A percentile compares a stretch with the other conserved stretches of the same genome.
Conservation (phyloP, 2,329 filamentous ascomycete species). For the Epichloe hybrida region DNA sequence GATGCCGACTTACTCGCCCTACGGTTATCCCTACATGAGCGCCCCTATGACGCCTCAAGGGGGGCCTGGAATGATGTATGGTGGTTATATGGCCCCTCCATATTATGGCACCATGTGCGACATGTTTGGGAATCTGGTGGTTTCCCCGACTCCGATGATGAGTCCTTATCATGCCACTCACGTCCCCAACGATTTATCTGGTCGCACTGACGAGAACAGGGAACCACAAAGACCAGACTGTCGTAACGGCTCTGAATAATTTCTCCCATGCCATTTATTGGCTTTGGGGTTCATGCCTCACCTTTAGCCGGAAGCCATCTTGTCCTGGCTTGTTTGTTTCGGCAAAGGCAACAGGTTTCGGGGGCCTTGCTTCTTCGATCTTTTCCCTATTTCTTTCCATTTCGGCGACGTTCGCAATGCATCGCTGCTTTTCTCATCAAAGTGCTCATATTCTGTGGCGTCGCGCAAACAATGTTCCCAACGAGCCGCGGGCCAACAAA, state of each 20-base stretch:
- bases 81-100: slow-evolving; percentile 10
- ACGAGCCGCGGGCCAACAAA: background rate
- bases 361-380: background rate
- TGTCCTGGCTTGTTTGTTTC: background rate
- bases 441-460: background rate
- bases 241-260: background rate
- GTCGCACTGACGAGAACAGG: background rate
- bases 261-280: background rate
- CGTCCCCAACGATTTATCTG: background rate
- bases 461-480: too few species aligned
- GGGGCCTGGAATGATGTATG: slow-evolving; percentile 10
- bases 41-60: slow-evolving; percentile 11
- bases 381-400: background rate
- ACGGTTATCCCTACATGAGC: slow-evolving; percentile 8
- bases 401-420: background rate
- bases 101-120: slow-evolving; percentile 11
- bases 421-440: background rate
- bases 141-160: slow-evolving; percentile 11
- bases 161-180: slow-evolving; percentile 4
- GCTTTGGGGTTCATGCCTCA: background rate
- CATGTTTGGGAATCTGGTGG: slow-evolving; percentile 10
- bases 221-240: background rate
- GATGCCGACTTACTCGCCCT: slow-evolving; percentile 8
- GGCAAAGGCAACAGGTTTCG: background rate
- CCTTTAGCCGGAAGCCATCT: background rate